Evolutionary conservation across 768 basidiomycete species (phyloP), one percentile per base, ranked within the genome.

Genomic region (Leccinum imitatum): DNA sequence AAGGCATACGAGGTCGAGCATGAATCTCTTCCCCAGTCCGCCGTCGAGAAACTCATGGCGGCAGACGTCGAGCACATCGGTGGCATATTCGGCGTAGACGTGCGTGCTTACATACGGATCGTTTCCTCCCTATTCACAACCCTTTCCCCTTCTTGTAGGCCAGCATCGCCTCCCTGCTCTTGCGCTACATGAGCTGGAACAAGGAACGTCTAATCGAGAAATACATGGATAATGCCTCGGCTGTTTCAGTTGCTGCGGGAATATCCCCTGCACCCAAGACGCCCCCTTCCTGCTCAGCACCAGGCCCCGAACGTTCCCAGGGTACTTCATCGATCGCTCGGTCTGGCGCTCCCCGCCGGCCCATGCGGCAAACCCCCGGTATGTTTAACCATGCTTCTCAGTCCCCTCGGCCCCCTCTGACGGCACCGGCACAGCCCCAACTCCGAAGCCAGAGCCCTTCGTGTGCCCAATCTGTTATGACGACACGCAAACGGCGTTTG

Each of bases 401-500:
- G 25, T 7, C 35, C 4, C 44, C 19, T 21, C 13, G 3, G 21
- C 17, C 31, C 8, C 25, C 17, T 30, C 55, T 62, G n/a, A 64
- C 46, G 3, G 15, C 11, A 3, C n/a, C 11, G 25, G 15, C 39
- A 58, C 58, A 69, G 35, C 63, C 70, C 58, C 66, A 68, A 51
- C 63, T 31, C 67, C 66, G 37, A 69, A 76, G 62, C 66, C 70
- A 19, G 79, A 81, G 48, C 78, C 85, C 19, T 96, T 95, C 75
- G 80, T 90, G 35, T 99, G 97, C 76, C 91, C 93, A 4, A 91
- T 98, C 71, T 99, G 97, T 78, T 98, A 88, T 75, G 90, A 91
- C 70, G 91, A 94, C 64, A 75, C 80, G 21, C 80, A 83, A 58
- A 87, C 86, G 2, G 80, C 90, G 33, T 78, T 90, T 15, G 81